These are phyloP conservation scores for Colletotrichum simmondsii DNA, from an alignment of 2,329 filamentous ascomycete genomes.

Conservation along the genomic window DNA sequence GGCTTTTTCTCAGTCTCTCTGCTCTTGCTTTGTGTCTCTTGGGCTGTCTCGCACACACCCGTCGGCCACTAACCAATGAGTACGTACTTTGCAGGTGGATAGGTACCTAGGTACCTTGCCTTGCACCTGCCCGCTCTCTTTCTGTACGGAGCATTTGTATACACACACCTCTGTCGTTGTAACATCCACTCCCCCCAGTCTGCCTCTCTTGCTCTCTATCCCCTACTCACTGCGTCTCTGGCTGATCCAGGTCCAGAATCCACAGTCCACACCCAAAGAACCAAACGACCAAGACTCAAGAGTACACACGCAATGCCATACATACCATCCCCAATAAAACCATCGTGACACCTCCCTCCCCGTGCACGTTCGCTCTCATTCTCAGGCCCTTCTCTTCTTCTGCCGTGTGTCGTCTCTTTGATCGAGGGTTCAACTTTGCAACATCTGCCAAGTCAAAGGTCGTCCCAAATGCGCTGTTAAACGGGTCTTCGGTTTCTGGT, in stretches of 20 bases:
- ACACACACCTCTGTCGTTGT: neutral
- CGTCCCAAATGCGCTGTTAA: constrained; percentile 22
- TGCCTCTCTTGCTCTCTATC: constrained; percentile 12
- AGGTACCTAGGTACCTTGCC: too few species aligned
- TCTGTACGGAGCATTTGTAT: neutral
- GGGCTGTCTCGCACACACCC: too few species aligned
- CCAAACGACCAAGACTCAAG: constrained; percentile 1
- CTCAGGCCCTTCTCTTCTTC: neutral
- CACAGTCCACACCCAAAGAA: neutral
- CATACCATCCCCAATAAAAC: constrained; percentile 29
- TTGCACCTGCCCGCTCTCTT: neutral
- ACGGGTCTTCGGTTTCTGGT: constrained; percentile 9
- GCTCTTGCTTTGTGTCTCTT: neutral
- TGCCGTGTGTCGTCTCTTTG: constrained; percentile 22
- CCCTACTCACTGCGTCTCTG: constrained; percentile 20
- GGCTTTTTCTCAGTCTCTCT: neutral
- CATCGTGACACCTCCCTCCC: constrained; percentile 30
- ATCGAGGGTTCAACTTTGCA: constrained; percentile 16
- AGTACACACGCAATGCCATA: constrained; percentile 9
- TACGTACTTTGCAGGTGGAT: too few species aligned
- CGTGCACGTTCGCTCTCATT: neutral
- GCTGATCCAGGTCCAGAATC: neutral
- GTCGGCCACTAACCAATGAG: too few species aligned
- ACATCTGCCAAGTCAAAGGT: constrained; percentile 27
- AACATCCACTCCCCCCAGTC: neutral